A percentile compares a stretch with the other conserved stretches of the same genome.
These are phyloP conservation scores for Angomonas ambiguus DNA, from an alignment of 208 protist genomes.

Conservation along the genomic window DNA sequence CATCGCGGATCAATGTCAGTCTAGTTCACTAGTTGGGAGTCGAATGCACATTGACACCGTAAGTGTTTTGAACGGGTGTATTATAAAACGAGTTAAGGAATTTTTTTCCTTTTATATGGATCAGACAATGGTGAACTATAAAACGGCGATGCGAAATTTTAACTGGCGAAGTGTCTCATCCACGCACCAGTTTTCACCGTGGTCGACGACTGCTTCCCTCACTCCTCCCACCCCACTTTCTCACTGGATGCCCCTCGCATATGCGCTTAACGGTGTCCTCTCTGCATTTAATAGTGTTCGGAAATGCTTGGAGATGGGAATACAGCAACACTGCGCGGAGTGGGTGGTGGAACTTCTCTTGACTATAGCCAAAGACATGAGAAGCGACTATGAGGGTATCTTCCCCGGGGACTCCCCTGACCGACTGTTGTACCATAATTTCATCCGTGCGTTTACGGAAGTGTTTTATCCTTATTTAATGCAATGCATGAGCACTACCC, in stretches of 20 bases:
- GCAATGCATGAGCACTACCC: constrained; percentile 31
- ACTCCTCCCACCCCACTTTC: constrained; percentile 36
- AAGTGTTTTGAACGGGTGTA: constrained; percentile 31
- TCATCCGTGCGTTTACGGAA: constrained; percentile 53
- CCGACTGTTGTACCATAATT: constrained; percentile 32
- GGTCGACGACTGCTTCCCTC: constrained; percentile 2
- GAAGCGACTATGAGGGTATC: constrained; percentile 47
- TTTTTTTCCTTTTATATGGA: constrained; percentile 64
- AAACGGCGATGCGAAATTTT: constrained; percentile 57
- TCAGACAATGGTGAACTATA: constrained; percentile 44
- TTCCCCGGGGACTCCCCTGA: constrained; percentile 38
- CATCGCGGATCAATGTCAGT: constrained; percentile 66
- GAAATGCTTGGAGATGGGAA: constrained; percentile 57
- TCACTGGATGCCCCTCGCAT: constrained; percentile 74
- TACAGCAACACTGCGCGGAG: constrained; percentile 39
- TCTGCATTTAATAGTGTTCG: constrained; percentile 71
- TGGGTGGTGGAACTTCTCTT: constrained; percentile 42
- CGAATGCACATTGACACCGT: constrained; percentile 56
- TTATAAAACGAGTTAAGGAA: constrained; percentile 38
- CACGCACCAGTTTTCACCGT: not conserved
- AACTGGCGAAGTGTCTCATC: constrained; percentile 23
- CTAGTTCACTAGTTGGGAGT: constrained; percentile 25
- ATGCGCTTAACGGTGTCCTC: constrained; percentile 76
- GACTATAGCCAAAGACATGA: constrained; percentile 52
- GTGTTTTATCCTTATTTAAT: constrained; percentile 68